Evolutionary conservation across 2,329 filamentous ascomycete genomes (phyloP), one percentile per base, ranked within the genome.

Genomic region (Rachicladosporium sp.): DNA sequence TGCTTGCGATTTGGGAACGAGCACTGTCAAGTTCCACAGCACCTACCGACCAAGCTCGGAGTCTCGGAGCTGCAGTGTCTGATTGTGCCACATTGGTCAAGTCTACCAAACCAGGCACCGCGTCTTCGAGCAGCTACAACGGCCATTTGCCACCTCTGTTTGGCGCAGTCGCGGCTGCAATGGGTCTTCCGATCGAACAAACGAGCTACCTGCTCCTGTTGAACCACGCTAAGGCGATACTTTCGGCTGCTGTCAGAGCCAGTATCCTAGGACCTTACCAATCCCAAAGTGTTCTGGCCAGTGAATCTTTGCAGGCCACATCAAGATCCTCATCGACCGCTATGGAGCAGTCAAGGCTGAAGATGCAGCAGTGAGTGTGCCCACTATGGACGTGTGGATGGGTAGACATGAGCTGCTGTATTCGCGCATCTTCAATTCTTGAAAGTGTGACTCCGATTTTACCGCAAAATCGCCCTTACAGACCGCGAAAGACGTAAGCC

Each of bases 351-450:
- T 11, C 31, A 30, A 35, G 31, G 65, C 80, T 0, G 77, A 82
- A 42, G 72, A 79, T 46, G 82, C 83, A 3, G 82, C 80, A 4
- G 82, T 89, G 65, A 77, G 68, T 40, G 78, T 86, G 45, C 84
- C 84, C 1, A 72, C 78, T 2, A 78, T 89, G 73, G 84, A 91
- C 64, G 58, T 91, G 27, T 91, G 84, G 83, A 70, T 87, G 53
- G 84, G 84, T 3, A 71, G 84, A 55, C 84, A 91, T 59, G 84
- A 91, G 68, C 66, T 85, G 56, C 59, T 91, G 47, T 91, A 91
- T 59, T 88, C 82, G 43, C 75, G 84, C 50, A 89, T 91, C 40
- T 91, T 91, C 56, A 91, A 91, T 61, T 88, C 82, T 51, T 89
- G 54, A 56, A 27, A 27, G 23, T 8, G 23, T 8, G 23, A 27